Conservation (phyloP, 768 basidiomycete species). For the Termitomyces sp. region DNA sequence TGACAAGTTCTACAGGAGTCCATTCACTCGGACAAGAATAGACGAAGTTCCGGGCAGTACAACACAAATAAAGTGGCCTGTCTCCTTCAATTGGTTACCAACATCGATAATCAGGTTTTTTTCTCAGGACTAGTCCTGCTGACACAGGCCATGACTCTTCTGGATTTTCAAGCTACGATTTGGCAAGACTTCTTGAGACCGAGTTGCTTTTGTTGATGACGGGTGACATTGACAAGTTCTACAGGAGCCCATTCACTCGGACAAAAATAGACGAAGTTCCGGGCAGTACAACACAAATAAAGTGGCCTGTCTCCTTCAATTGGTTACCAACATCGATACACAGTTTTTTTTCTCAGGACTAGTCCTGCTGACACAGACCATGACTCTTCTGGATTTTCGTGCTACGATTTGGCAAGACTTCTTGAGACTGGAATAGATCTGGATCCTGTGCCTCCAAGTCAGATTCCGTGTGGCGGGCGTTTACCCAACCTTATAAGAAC, state of each 20-base stretch:
- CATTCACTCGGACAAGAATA: no score
- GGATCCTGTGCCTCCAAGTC: neutral
- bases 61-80: no score
- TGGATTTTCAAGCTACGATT: neutral
- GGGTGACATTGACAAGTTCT: neutral
- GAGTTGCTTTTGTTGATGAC: neutral
- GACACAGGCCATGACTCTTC: neutral
- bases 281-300: no score
- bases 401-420: neutral
- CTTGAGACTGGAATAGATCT: neutral
- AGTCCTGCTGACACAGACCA: neutral
- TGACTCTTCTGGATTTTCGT: no score
- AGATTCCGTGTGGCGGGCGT: neutral
- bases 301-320: neutral
- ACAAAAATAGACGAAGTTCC: no score
- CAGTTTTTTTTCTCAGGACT: neutral
- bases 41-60: no score
- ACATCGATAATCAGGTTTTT: neutral
- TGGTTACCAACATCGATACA: neutral
- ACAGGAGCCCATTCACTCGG: no score
- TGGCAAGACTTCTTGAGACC: neutral
- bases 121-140: neutral
- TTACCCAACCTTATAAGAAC: constrained; percentile 3
- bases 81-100: neutral
- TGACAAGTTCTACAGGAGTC: no score